phyloP scores from a whole-genome alignment of 2,329 filamentous ascomycete genomes.

The Whalleya microplaca region DNA sequence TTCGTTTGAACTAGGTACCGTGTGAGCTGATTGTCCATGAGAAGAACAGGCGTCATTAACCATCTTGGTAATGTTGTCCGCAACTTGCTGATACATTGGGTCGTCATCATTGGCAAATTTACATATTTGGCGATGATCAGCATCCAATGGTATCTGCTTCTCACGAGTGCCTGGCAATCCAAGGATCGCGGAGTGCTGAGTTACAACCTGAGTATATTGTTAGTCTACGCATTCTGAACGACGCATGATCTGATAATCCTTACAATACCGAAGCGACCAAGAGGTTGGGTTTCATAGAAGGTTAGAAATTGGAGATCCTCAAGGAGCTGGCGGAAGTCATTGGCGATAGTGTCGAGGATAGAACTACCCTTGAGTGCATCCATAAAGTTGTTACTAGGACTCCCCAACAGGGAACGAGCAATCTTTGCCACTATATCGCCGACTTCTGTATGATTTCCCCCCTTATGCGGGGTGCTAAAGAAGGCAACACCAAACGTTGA shows the following conservation, averaged over 20 bases:
- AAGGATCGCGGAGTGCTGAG: conserved; percentile 10
- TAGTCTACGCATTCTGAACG: not conserved
- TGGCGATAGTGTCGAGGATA: not conserved
- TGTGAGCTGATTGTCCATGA: not conserved
- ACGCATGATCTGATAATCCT: not conserved
- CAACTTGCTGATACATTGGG: conserved; percentile 9
- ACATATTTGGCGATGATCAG: conserved; percentile 18
- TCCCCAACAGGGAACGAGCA: conserved; percentile 7
- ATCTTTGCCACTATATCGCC: conserved; percentile 10
- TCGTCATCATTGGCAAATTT: conserved; percentile 8
- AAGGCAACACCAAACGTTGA: conserved; percentile 19
- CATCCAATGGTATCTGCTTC: conserved; percentile 12
- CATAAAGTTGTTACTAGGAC: conserved; percentile 16
- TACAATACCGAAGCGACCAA: conserved; percentile 12
- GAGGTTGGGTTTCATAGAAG: conserved; percentile 18
- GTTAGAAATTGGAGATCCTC: conserved; percentile 12
- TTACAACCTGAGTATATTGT: conserved; percentile 9
- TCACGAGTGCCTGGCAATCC: conserved; percentile 16
- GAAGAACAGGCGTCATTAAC: not conserved
- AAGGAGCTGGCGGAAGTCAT: conserved; percentile 18
- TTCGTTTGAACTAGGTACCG: not conserved
- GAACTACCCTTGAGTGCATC: conserved; percentile 2
- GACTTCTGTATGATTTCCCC: conserved; percentile 12
- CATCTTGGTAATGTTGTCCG: conserved; percentile 13
- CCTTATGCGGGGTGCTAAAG: conserved; percentile 14